Conservation (phyloP, 2,329 filamentous ascomycete species). For the Incumbomyces lentus region DNA sequence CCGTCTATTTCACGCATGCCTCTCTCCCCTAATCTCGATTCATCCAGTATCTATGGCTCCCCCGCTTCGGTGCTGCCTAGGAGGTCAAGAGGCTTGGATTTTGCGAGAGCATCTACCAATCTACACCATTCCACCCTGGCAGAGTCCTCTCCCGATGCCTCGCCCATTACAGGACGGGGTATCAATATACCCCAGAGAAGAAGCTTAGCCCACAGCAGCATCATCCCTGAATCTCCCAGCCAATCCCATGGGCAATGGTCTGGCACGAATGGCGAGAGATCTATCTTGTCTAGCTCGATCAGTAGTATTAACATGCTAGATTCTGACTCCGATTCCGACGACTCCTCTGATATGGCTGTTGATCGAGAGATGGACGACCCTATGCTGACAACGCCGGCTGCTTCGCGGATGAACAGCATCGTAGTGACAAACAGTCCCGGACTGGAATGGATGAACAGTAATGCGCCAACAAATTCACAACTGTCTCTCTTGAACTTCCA, state of each 20-base stretch:
- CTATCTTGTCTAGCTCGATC: slow-evolving; percentile 66
- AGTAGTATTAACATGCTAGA: slow-evolving; percentile 71
- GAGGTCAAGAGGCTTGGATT: slow-evolving; percentile 82
- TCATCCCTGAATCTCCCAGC: slow-evolving; percentile 54
- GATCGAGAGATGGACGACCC: slow-evolving; percentile 66
- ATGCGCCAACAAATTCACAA: slow-evolving; percentile 48
- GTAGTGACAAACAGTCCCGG: slow-evolving; percentile 42
- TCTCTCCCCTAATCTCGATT: slow-evolving; percentile 76
- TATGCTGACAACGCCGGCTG: slow-evolving; percentile 74
- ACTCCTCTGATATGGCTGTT: slow-evolving; percentile 49
- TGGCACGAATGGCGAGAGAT: slow-evolving; percentile 58
- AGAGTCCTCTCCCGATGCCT: slow-evolving; percentile 82
- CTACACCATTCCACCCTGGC: slow-evolving; percentile 91
- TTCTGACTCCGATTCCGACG: slow-evolving; percentile 66
- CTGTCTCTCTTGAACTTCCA: slow-evolving; percentile 74
- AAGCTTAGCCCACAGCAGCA: slow-evolving; percentile 28
- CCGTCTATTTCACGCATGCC: slow-evolving; percentile 51
- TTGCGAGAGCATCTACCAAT: slow-evolving; percentile 84
- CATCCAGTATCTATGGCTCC: slow-evolving; percentile 73
- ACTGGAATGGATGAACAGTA: slow-evolving; percentile 52
- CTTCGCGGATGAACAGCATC: slow-evolving; percentile 43
- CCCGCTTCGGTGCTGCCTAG: slow-evolving; percentile 80
- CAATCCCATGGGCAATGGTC: slow-evolving; percentile 56
- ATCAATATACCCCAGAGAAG: slow-evolving; percentile 50
- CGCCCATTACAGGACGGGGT: slow-evolving; percentile 64